These are phyloP conservation scores for Massariosphaeria phaeospora DNA, from an alignment of 495 filamentous ascomycete genomes.

Conservation along the genomic window DNA sequence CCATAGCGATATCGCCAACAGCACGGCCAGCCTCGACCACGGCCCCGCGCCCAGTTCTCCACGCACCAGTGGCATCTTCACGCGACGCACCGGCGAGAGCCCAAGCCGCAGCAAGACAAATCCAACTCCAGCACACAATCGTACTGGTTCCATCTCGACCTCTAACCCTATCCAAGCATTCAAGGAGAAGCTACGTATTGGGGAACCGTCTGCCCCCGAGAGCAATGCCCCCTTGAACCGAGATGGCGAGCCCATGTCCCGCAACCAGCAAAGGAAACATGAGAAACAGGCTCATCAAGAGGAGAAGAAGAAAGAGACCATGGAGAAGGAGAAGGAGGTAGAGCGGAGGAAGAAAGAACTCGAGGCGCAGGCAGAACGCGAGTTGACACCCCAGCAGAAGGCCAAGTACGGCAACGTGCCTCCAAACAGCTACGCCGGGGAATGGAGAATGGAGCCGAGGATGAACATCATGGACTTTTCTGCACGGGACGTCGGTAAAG, in stretches of 20 bases:
- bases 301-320: conserved; percentile 32
- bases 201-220: conserved; percentile 26
- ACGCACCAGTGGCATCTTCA: conserved; percentile 29
- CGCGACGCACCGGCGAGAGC: conserved; percentile 25
- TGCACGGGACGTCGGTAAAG: conserved; percentile 57
- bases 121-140: too few relatives aligned
- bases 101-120: conserved; percentile 6
- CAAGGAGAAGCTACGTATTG: conserved; percentile 35
- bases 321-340: conserved; percentile 35
- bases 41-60: conserved; percentile 10
- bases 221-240: conserved; percentile 38
- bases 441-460: conserved; percentile 43
- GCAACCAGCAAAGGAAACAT: conserved; percentile 42
- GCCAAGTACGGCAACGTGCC: conserved; percentile 38
- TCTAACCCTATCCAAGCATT: conserved; percentile 31
- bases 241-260: conserved; percentile 41
- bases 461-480: conserved; percentile 31
- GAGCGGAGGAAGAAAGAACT: conserved; percentile 35
- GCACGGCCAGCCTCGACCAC: neutral
- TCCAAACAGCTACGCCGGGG: conserved; percentile 43
- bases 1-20: conserved; percentile 16
- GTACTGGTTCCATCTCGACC: conserved; percentile 4
- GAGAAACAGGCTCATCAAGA: conserved; percentile 38
- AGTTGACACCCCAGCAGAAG: conserved; percentile 38
- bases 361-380: conserved; percentile 35